Conservation (phyloP, 495 filamentous ascomycete genomes). For the Xylaria venustula region DNA sequence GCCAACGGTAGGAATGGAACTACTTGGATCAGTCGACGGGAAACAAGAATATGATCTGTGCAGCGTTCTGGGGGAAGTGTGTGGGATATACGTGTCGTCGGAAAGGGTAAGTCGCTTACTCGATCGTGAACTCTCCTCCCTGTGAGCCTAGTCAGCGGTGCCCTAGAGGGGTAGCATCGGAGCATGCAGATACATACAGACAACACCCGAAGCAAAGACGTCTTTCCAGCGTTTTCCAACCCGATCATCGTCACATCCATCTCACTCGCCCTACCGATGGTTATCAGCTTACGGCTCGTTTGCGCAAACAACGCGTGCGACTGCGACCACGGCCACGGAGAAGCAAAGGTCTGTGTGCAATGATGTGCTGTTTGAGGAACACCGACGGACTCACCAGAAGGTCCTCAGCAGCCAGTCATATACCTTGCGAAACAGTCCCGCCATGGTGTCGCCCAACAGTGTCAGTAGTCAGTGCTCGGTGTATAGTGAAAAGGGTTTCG, state of each 20-base stretch:
- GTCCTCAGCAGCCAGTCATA: constrained; percentile 98
- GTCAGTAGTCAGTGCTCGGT: neutral
- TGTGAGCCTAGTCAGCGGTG: constrained; percentile 39
- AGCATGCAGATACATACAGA: constrained; percentile 63
- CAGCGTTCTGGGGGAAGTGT: neutral
- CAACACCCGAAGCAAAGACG: constrained; percentile 86
- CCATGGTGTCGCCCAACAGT: constrained; percentile 54
- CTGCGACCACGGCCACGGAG: constrained; percentile 11
- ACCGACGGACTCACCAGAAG: constrained; percentile 78
- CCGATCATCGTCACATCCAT: constrained; percentile 99
- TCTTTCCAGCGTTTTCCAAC: constrained; percentile 97
- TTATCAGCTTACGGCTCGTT: constrained; percentile 14
- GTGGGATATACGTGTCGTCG: neutral
- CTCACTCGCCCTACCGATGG: constrained; percentile 78
- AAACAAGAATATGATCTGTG: constrained; percentile 2
- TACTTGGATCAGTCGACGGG: constrained; percentile 40
- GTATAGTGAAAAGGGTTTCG: constrained; percentile 1
- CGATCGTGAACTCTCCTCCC: constrained; percentile 98
- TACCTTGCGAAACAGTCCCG: constrained; percentile 84
- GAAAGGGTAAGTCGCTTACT: constrained; percentile 64
- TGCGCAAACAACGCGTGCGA: constrained; percentile 23
- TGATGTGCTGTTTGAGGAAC: constrained; percentile 17
- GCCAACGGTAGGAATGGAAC: constrained; percentile 96
- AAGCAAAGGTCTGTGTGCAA: constrained; percentile 16
- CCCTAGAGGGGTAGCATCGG: constrained; percentile 7